Evolutionary conservation across 352 stramenopile genomes (phyloP), one percentile per base, ranked within the genome.

Genomic region (Phytophthora tubulina): DNA sequence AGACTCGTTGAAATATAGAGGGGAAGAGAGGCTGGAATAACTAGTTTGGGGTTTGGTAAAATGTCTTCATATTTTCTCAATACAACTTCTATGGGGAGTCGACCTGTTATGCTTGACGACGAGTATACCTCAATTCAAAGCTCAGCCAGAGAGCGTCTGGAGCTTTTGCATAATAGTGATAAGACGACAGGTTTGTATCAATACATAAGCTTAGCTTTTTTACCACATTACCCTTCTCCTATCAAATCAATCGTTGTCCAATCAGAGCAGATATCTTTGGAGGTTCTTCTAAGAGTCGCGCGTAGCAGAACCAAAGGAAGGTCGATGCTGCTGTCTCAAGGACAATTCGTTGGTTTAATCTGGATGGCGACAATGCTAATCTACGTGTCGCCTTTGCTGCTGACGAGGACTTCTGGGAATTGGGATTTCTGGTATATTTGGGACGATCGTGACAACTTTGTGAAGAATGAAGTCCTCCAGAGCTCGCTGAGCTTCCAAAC

Each of bases 391-490:
- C 63, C 53, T 11, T 21, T 70, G n/a, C 10, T 70, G 35, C 13
- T 41, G 14, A 44, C 10, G 17, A 36, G 33, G 38, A 51, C 17
- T 14, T 55, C 41, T 3, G 42, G 50, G 2, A 36, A 48, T 11
- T 92, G 79, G 82, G 67, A 80, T 33, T 90, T 87, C 48, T 38
- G 88, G 30, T 53, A 49, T 15, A 65, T 75, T 6, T 91, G 81
- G 76, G 81, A 92, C 57, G 81, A 92, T 67, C 35, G 61, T 30
- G 54, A 49, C 21, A 92, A 92, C 61, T 90, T 89, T 52, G 11
- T 86, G 27, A 49, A 78, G 1, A 90, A 88, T 42, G 42, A 63
- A 0, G 61, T 86, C 35, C 71, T 89, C 2, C 80, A 77, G 11
- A 11, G 36, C 11, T 49, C 63, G 21, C 44, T 86, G 10, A 69